Conservation (phyloP, 805 yeast genomes). For the Tetrapisispora phaffii region DNA sequence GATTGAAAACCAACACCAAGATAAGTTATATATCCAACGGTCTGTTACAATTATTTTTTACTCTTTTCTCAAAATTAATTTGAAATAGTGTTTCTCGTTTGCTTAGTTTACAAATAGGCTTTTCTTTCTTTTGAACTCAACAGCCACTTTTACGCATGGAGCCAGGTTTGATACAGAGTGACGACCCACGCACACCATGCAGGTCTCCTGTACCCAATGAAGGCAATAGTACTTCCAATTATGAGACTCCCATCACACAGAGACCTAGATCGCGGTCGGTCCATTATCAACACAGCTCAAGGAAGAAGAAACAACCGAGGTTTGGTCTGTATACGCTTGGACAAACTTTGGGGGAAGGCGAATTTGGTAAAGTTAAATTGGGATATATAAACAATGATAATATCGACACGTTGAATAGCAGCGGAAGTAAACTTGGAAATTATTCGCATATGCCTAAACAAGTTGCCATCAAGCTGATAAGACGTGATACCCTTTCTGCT, state of each 20-base stretch:
- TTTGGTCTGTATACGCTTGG: slow-evolving; percentile 89
- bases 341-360: slow-evolving; percentile 94
- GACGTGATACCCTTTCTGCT: slow-evolving; percentile 65
- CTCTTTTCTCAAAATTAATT: too few species aligned
- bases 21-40: too few species aligned
- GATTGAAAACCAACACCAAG: too few species aligned
- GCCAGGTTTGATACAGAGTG: not conserved
- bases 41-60: too few species aligned
- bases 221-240: not conserved
- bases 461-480: slow-evolving; percentile 88
- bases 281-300: slow-evolving; percentile 4
- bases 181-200: not conserved
- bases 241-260: not conserved
- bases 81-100: too few species aligned
- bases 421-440: not conserved
- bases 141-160: not conserved
- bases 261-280: not conserved
- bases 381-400: slow-evolving; percentile 85
- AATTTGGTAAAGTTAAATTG: slow-evolving; percentile 95
- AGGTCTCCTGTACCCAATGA: not conserved
- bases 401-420: slow-evolving; percentile 6
- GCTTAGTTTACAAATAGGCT: too few species aligned
- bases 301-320: slow-evolving; percentile 53
- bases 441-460: slow-evolving; percentile 43
- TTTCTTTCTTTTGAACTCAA: not conserved